Base-by-base conservation (phyloP, 805 yeast genomes). In the Komagataella ulmi region DNA sequence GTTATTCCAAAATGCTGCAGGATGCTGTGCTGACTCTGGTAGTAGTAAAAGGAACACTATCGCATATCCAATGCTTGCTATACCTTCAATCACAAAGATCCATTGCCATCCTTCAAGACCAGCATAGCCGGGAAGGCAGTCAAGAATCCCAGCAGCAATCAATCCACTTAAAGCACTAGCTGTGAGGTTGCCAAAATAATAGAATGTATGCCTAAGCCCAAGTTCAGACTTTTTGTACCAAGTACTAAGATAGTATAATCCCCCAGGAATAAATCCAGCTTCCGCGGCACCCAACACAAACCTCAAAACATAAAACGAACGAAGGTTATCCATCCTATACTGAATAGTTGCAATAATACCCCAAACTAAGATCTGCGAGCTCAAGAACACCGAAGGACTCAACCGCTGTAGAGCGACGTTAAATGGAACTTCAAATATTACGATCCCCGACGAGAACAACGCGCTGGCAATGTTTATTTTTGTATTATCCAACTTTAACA, bases 251-350 rank as follows among this genome's bases (percentile, higher is more conserved):
- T 19, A 24, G 24, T 45, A 45, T n/a, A 17, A 23, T 44, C 45
- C 52, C n/a, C 44, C 18, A 21, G 50, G 46, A 45, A 40, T 47
- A 19, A 51, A 47, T 7, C 47, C 67, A 46, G 74, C 59, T 59
- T 75, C 80, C 12, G 70, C 69, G 51, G 77, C 65, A 2, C 84
- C 84, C 23, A 79, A 61, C 56, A 76, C 72, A 59, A 78, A 75
- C 56, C 83, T 63, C 24, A 74, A 55, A 3, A 69, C 74, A 50
- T 65, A 54, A n/a, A 58, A 49, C 14, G 52, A 51, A 2, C 55
- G 53, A 43, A 54, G 51, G 44, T 71, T 56, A 51, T 61, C 62
- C 23, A 68, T 68, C 46, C 61, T 53, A 1, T 69, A 72, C 50
- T 65, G 63, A 14, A 63, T 59, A 24, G 69, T 64, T 45, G 68